Evolutionary conservation across 306 rosid genomes (phyloP).

Genomic region (Lithocarpus polystachyus): DNA sequence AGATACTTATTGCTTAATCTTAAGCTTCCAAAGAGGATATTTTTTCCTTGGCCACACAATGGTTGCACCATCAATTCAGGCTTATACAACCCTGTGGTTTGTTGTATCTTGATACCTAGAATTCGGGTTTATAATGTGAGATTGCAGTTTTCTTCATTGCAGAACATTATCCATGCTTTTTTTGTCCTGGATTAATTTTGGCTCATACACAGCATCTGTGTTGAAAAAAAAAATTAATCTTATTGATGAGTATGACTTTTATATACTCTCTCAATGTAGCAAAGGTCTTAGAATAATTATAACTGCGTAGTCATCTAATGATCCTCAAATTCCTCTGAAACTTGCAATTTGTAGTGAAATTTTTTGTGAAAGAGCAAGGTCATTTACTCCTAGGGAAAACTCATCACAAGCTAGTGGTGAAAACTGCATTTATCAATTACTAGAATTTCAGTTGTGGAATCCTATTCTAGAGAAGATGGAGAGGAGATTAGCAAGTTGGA

Average conservation of each 20-base stretch:
- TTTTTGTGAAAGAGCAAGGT: neutral
- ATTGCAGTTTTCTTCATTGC: neutral
- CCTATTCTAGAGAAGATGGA: too few relatives aligned
- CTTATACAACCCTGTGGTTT: neutral
- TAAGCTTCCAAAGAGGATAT: neutral
- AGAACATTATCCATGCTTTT: neutral
- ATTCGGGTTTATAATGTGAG: neutral
- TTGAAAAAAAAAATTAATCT: neutral
- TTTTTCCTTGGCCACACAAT: neutral
- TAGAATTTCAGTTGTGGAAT: neutral
- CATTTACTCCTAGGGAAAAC: neutral
- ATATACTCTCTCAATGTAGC: neutral
- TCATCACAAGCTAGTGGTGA: neutral
- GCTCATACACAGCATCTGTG: neutral
- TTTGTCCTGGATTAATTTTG: neutral
- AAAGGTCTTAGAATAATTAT: neutral
- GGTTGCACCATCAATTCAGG: neutral
- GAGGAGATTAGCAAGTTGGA: too few relatives aligned
- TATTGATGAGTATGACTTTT: neutral
- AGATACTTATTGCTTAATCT: too few relatives aligned
- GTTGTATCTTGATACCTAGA: neutral
- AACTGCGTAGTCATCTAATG: neutral
- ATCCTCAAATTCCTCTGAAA: neutral
- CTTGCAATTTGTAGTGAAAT: neutral
- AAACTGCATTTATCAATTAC: neutral